Percentiles rank a stretch among this genome's conserved stretches.
Conservation (phyloP, 345 rosid species). For the Jatropha curcas region DNA sequence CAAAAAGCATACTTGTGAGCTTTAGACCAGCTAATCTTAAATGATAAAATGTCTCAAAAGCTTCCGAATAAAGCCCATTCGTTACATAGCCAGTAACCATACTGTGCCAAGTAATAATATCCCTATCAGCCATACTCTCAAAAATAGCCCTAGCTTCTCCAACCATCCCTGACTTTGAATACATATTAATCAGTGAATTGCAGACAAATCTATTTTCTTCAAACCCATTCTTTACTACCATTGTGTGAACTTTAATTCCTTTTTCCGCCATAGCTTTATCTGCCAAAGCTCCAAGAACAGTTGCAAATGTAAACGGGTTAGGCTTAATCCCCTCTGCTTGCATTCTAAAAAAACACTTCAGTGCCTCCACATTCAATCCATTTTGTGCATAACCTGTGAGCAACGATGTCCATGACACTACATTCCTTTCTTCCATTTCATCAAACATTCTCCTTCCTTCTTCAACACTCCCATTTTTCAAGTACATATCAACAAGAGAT, state of each 20-base stretch:
- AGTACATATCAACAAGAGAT: slow-evolving; percentile 75
- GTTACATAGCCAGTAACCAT: slow-evolving; percentile 62
- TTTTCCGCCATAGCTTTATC: slow-evolving; percentile 45
- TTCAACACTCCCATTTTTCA: slow-evolving; percentile 51
- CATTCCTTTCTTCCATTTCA: slow-evolving; percentile 61
- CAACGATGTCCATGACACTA: slow-evolving; percentile 90
- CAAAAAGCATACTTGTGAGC: slow-evolving; percentile 54
- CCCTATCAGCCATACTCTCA: slow-evolving; percentile 49
- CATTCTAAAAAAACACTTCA: slow-evolving; percentile 55
- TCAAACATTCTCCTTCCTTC: slow-evolving; percentile 68
- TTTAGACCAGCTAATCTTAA: slow-evolving; percentile 55
- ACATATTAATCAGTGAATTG: slow-evolving; percentile 74
- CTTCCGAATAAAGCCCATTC: slow-evolving; percentile 61
- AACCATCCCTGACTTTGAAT: slow-evolving; percentile 59
- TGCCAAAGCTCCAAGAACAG: slow-evolving; percentile 69
- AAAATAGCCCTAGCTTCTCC: slow-evolving; percentile 60
- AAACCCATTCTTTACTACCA: slow-evolving; percentile 63
- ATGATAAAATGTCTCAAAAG: slow-evolving; percentile 52
- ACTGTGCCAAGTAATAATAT: slow-evolving; percentile 73
- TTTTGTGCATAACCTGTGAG: slow-evolving; percentile 59
- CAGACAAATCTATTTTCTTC: slow-evolving; percentile 42
- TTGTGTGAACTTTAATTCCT: slow-evolving; percentile 60
- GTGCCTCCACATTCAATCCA: slow-evolving; percentile 45
- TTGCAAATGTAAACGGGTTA: slow-evolving; percentile 58
- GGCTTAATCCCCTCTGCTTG: slow-evolving; percentile 58